These are phyloP conservation scores for Leccinum fuscescens DNA, from an alignment of 1,284 basidiomycete species.

Conservation along the genomic window DNA sequence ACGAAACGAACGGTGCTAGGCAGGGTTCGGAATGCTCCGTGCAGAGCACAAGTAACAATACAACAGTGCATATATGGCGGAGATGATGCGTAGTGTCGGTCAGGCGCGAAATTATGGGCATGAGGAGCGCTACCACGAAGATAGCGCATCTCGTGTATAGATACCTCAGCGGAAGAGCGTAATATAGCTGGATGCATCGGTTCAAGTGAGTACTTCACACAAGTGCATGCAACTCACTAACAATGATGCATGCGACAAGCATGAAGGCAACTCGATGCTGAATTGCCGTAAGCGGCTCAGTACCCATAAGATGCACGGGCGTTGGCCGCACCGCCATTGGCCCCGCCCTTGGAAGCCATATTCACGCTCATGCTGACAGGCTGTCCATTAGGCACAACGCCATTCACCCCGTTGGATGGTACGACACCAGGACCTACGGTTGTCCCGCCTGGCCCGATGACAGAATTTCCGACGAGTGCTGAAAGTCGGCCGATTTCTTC, in stretches of 20 bases:
- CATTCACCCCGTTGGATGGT: conserved; percentile 26
- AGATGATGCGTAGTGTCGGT: conserved; percentile 11
- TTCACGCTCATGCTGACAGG: conserved; percentile 47
- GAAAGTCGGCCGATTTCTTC: conserved; percentile 79
- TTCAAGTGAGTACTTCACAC: neutral
- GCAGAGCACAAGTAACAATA: conserved; percentile 14
- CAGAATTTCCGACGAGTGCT: conserved; percentile 62
- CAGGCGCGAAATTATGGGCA: conserved; percentile 19
- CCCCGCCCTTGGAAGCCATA: conserved; percentile 35
- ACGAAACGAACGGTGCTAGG: conserved; percentile 2
- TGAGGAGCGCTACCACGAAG: conserved; percentile 20
- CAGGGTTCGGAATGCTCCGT: conserved; percentile 1
- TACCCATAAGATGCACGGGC: conserved; percentile 35
- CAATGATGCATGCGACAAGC: conserved; percentile 8
- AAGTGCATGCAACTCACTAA: conserved; percentile 17
- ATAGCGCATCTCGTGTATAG: conserved; percentile 20
- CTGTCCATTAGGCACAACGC: conserved; percentile 33
- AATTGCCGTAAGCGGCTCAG: conserved; percentile 15
- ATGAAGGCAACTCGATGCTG: conserved; percentile 4
- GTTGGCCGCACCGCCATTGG: conserved; percentile 17
- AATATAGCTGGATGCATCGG: conserved; percentile 17
- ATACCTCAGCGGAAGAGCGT: conserved; percentile 18
- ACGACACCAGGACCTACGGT: conserved; percentile 30
- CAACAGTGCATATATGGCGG: conserved; percentile 9
- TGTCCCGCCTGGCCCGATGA: conserved; percentile 43